phyloP scores from a whole-genome alignment of 1,139 yeast species.

The Zhuliangozyma blackwelliae region DNA sequence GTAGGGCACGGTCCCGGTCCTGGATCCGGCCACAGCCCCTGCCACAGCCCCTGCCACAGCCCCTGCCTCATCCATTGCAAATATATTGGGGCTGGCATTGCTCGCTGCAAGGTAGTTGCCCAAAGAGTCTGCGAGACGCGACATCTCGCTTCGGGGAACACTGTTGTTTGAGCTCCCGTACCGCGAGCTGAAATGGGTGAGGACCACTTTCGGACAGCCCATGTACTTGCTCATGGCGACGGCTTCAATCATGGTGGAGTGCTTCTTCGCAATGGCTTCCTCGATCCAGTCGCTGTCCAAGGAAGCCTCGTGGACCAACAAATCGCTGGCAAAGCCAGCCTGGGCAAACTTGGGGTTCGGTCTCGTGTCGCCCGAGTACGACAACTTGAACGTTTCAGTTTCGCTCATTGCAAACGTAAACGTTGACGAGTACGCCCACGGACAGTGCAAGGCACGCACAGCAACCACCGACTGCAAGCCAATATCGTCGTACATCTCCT shows the following conservation, averaged over 20 bases:
- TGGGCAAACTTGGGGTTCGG: conserved; percentile 62
- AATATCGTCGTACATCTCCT: conserved; percentile 22
- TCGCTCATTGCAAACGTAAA: conserved; percentile 42
- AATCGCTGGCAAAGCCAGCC: conserved; percentile 66
- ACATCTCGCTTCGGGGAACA: conserved; percentile 23
- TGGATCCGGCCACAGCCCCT: too few species aligned
- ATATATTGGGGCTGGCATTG: conserved; percentile 24
- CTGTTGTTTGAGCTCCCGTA: conserved; percentile 65
- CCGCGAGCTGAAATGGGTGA: conserved; percentile 92
- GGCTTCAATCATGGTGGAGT: conserved; percentile 91
- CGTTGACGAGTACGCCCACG: conserved; percentile 72
- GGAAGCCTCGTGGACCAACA: conserved; percentile 90
- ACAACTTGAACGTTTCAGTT: conserved; percentile 51
- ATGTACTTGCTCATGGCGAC: conserved; percentile 62
- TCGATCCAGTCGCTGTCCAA: conserved; percentile 74
- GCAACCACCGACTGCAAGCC: conserved; percentile 41
- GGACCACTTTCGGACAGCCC: conserved; percentile 66
- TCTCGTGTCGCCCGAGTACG: conserved; percentile 94
- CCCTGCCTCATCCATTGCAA: conserved; percentile 15
- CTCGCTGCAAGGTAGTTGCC: conserved; percentile 22
- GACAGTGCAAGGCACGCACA: conserved; percentile 81
- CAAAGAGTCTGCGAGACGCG: conserved; percentile 18
- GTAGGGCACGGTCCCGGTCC: conserved; percentile 12
- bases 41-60: too few species aligned
- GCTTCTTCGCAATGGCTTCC: conserved; percentile 81